phyloP scores from a whole-genome alignment of 2,329 filamentous ascomycete species.

The Penicillium sp. region DNA sequence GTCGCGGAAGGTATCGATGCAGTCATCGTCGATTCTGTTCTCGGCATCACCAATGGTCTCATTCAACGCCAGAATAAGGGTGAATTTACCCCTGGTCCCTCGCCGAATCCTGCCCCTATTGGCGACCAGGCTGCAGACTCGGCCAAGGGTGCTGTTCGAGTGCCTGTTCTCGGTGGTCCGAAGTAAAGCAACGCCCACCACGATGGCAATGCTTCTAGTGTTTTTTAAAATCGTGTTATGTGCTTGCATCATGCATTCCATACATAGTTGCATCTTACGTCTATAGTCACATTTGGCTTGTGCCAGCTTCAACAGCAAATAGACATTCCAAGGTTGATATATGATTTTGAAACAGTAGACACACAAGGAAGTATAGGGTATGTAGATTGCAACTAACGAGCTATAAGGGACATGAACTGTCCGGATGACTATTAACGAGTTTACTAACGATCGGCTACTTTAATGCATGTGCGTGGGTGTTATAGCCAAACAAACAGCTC shows the following conservation, averaged over 20 bases:
- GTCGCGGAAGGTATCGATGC: conserved; percentile 95
- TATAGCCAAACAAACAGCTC: too few relatives aligned
- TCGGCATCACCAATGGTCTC: conserved; percentile 88
- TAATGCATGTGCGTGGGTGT: too few relatives aligned
- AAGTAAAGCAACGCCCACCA: neutral
- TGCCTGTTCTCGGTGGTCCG: conserved; percentile 23
- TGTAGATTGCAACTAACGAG: too few relatives aligned
- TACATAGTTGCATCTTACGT: conserved; percentile 17
- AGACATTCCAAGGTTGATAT: neutral
- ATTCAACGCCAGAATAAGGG: conserved; percentile 49
- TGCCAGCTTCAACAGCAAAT: conserved; percentile 24
- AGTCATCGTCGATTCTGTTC: conserved; percentile 93
- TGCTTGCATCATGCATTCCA: conserved; percentile 1
- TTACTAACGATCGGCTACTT: too few relatives aligned
- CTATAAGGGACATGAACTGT: too few relatives aligned
- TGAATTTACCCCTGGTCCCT: conserved; percentile 26
- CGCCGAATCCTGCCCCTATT: conserved; percentile 19
- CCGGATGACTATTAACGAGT: too few relatives aligned
- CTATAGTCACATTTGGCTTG: conserved; percentile 15
- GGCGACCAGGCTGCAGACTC: conserved; percentile 3
- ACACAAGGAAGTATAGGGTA: too few relatives aligned
- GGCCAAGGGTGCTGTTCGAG: conserved; percentile 17
- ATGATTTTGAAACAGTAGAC: too few relatives aligned
- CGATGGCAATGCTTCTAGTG: neutral
- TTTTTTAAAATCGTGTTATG: conserved; percentile 3